phyloP scores from a whole-genome alignment of 768 basidiomycete species.

The Flagelloscypha sp. region DNA sequence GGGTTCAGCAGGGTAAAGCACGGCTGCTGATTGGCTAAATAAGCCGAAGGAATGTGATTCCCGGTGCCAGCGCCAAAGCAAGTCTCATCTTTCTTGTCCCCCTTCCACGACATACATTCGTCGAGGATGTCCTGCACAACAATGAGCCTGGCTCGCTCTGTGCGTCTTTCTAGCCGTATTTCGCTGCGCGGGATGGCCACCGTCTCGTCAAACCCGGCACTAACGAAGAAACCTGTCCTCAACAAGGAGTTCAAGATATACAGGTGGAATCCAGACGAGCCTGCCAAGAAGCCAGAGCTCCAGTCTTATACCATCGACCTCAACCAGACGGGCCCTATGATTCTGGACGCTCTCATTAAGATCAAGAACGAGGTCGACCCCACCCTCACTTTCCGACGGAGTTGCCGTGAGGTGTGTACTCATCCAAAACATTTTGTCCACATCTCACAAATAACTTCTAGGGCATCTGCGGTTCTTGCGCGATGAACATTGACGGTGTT shows the following conservation, averaged over 20 bases:
- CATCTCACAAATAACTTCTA: no score
- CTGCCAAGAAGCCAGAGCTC: constrained; percentile 80
- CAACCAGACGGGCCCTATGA: constrained; percentile 93
- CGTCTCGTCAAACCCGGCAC: constrained; percentile 35
- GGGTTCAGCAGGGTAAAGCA: no score
- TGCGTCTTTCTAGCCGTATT: no score
- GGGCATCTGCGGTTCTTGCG: constrained; percentile 97
- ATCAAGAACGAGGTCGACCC: constrained; percentile 99
- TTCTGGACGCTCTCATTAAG: constrained; percentile 92
- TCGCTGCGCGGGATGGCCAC: no score
- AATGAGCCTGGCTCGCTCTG: no score
- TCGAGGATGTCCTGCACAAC: no score
- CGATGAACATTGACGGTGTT: constrained; percentile 98
- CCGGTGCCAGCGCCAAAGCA: no score
- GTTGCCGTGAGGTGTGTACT: constrained; percentile 89
- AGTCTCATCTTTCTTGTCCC: no score
- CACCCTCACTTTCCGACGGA: constrained; percentile 91
- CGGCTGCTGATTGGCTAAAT: no score
- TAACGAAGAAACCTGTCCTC: constrained; percentile 57
- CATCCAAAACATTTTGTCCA: no score
- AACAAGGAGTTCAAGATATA: constrained; percentile 98
- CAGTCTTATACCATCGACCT: constrained; percentile 91
- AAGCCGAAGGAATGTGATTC: no score
- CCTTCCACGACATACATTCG: no score
- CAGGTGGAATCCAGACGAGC: constrained; percentile 98